These are phyloP conservation scores for Ophioceras dolichostomum DNA, from an alignment of 2,329 filamentous ascomycete species.

Conservation along the genomic window DNA sequence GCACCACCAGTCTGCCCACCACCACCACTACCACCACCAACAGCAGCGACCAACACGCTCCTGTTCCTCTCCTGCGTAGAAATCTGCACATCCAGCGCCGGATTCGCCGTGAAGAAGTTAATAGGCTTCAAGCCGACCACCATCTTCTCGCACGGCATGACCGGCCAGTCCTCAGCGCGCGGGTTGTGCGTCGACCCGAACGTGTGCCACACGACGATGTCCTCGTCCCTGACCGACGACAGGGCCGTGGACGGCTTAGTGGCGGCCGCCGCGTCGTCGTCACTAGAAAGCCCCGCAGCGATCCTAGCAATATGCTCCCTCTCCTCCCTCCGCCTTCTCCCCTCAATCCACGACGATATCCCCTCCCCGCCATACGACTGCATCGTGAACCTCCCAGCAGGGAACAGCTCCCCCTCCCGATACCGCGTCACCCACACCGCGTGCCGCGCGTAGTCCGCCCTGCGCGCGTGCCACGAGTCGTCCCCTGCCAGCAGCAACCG, in stretches of 20 bases:
- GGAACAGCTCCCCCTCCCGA: slow-evolving; percentile 27
- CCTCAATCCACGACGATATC: slow-evolving; percentile 25
- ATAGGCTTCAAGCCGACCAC: slow-evolving; percentile 5
- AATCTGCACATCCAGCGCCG: slow-evolving; percentile 6
- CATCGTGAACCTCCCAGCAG: slow-evolving; percentile 29
- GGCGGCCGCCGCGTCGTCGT: too few species aligned
- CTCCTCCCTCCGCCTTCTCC: slow-evolving; percentile 9
- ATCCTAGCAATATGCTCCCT: too few species aligned
- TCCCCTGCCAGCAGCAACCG: slow-evolving; percentile 28
- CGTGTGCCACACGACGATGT: slow-evolving; percentile 46
- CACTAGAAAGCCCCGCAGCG: too few species aligned
- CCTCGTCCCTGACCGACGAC: slow-evolving; percentile 30
- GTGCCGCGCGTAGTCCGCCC: slow-evolving; percentile 29
- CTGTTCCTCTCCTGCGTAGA: slow-evolving; percentile 6
- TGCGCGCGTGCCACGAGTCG: slow-evolving; percentile 23
- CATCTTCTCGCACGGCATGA: slow-evolving; percentile 32
- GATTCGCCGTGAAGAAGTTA: slow-evolving; percentile 7
- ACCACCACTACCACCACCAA: too few species aligned
- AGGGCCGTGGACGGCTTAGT: slow-evolving; percentile 24
- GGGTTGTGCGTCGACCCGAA: slow-evolving; percentile 53
- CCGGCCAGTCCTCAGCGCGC: slow-evolving; percentile 53
- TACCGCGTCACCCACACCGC: slow-evolving; percentile 32
- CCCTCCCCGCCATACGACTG: slow-evolving; percentile 30
- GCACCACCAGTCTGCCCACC: too few species aligned
- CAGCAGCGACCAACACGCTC: slow-evolving; percentile 2